Percentiles rank a stretch among this genome's conserved stretches.
Evolutionary conservation across 805 yeast genomes (phyloP).

Genomic region (Wickerhamomyces silvicola): DNA sequence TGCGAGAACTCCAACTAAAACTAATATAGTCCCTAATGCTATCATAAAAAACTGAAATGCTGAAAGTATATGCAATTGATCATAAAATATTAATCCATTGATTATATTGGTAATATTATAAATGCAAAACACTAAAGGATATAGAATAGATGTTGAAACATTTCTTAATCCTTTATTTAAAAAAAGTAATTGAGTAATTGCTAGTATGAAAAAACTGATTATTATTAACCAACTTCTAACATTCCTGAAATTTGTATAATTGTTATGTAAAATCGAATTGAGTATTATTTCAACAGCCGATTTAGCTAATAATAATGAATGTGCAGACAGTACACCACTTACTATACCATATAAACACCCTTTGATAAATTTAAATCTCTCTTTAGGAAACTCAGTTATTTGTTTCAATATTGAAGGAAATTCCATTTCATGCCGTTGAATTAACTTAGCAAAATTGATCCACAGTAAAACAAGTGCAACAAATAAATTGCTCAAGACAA

Average conservation of each 20-base stretch:
- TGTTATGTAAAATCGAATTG: conserved; percentile 31
- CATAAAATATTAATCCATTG: conserved; percentile 56
- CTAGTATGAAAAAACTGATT: conserved; percentile 48
- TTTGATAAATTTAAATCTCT: conserved; percentile 28
- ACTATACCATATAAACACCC: conserved; percentile 63
- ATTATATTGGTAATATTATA: conserved; percentile 65
- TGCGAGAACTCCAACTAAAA: conserved; percentile 54
- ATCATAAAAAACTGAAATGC: conserved; percentile 32
- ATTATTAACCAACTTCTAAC: conserved; percentile 46
- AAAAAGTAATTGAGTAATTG: conserved; percentile 64
- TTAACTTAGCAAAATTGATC: conserved; percentile 18
- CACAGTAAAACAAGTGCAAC: conserved; percentile 25
- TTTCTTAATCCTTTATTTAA: conserved; percentile 67
- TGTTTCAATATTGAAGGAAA: conserved; percentile 3
- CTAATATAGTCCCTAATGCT: conserved; percentile 40
- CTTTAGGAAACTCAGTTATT: conserved; percentile 3
- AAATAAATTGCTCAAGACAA: conserved; percentile 27
- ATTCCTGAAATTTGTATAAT: conserved; percentile 32
- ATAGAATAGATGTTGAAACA: conserved; percentile 69
- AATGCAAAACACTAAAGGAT: conserved; percentile 80
- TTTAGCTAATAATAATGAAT: conserved; percentile 80
- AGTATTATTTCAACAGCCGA: conserved; percentile 67
- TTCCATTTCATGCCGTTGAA: conserved; percentile 1
- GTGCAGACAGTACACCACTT: conserved; percentile 79
- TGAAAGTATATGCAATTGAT: conserved; percentile 40